Conservation (phyloP, 148 eudicot species). For the Rhododendron williamsianum region DNA sequence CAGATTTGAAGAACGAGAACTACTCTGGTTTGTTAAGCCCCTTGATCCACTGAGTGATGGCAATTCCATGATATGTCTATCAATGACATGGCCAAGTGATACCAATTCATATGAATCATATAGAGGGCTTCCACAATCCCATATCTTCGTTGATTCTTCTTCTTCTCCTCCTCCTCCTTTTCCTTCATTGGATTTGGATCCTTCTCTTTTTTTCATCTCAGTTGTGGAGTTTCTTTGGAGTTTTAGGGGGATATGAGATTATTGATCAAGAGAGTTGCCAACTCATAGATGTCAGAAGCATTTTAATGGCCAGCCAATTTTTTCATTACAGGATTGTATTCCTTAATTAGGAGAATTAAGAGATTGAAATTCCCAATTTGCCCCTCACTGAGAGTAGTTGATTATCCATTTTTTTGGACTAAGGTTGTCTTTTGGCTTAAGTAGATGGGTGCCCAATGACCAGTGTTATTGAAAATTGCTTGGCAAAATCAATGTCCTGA, state of each 20-base stretch:
- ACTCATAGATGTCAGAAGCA: background rate
- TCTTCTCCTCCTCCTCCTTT: slow-evolving; percentile 3
- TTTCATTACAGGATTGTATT: background rate
- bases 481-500: background rate
- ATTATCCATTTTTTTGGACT: background rate
- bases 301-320: background rate
- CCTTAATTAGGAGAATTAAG: background rate
- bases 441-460: background rate
- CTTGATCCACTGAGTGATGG: slow-evolving; percentile 40
- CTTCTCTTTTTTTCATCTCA: slow-evolving; percentile 7
- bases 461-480: background rate
- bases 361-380: background rate
- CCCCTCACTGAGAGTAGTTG: background rate
- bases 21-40: background rate
- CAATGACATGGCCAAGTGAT: slow-evolving; percentile 38
- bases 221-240: background rate
- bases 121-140: slow-evolving; percentile 81
- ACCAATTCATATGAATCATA: slow-evolving; percentile 68
- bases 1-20: background rate
- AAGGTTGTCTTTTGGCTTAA: background rate
- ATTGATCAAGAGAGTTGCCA: background rate
- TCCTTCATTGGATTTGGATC: slow-evolving; percentile 1
- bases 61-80: slow-evolving; percentile 40
- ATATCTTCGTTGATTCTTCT: slow-evolving; percentile 16
- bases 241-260: background rate